Conservation (phyloP, 257 asterid genomes). For the Rauvolfia tetraphylla region DNA sequence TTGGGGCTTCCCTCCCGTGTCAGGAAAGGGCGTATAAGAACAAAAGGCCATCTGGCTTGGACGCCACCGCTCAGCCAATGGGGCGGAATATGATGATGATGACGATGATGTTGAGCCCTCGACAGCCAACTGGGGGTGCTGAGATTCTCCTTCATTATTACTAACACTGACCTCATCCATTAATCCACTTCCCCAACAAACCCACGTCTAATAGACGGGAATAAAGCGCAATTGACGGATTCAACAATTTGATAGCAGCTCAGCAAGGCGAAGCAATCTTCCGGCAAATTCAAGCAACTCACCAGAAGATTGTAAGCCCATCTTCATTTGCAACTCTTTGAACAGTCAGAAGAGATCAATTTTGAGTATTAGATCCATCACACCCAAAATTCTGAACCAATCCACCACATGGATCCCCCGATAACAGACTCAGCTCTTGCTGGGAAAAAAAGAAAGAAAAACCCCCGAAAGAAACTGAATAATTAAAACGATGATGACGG, state of each 20-base stretch:
- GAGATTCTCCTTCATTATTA: conserved; percentile 34
- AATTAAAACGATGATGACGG: not conserved
- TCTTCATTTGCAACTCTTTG: conserved; percentile 58
- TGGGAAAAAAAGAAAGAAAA: not conserved
- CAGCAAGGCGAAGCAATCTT: conserved; percentile 41
- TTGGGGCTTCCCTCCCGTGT: conserved; percentile 48
- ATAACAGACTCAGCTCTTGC: not conserved
- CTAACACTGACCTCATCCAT: conserved; percentile 59
- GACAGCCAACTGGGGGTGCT: conserved; percentile 21
- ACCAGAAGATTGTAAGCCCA: conserved; percentile 97
- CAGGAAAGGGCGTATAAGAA: conserved; percentile 43
- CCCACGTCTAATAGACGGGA: not conserved
- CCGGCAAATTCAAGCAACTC: conserved; percentile 56
- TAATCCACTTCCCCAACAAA: conserved; percentile 23
- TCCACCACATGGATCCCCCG: not conserved
- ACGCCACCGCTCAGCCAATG: conserved; percentile 49
- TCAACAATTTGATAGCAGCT: conserved; percentile 28
- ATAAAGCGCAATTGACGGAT: not conserved
- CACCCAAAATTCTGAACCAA: not conserved
- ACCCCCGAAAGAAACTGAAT: no score
- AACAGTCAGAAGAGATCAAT: conserved; percentile 21
- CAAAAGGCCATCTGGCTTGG: conserved; percentile 67
- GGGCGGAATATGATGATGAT: conserved; percentile 19
- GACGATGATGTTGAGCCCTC: conserved; percentile 35
- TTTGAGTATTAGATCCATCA: conserved; percentile 39